Base-by-base conservation (phyloP, 2,329 filamentous ascomycete species). In the Diaporthe aspalathi region DNA sequence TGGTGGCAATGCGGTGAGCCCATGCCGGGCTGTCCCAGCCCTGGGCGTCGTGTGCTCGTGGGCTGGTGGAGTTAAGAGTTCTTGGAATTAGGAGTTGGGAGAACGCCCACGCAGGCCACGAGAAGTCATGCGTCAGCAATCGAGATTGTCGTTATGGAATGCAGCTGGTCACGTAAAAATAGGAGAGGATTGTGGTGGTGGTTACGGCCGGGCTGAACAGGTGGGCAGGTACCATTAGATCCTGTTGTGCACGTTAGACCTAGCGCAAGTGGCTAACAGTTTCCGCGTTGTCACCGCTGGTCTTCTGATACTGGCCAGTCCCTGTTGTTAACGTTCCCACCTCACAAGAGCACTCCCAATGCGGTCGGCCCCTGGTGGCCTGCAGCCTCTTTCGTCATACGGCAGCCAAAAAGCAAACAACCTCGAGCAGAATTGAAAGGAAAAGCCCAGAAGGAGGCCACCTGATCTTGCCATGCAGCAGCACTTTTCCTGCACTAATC, bases 361-460 rank as follows among this genome's bases (percentile, higher is more conserved):
- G 43, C 60, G 29, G 45, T 50, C 9, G 27, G 32, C 56, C 35
- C 67, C 53, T 40, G 29, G 53, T n/a, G 38, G 40, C 43, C 43
- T 40, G 40, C 53, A 68, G 54, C 67, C 67, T 60, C 53, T 60
- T 60, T 52, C 67, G 67, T 68, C 67, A 60, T 68, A 47, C 27
- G 40, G 67, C 45, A 40, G 29, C 53, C 67, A 47, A 52, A n/a
- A 52, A 60, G 29, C 60, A 52, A 68, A 57, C 66, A 50, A 40
- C 40, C 32, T 32, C 27, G 40, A 50, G 29, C 53, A 27, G 20
- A 40, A 29, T 47, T 50, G 14, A 49, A 38, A 68, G 47, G 66
- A 60, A 50, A 38, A 38, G 66, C 17, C 43, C 3, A 56, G 8
- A 8, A 29, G 50, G 16, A 5, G 24, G 43, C 60, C 60, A 50